Conservation (phyloP, 345 rosid species). For the Rhodomyrtus tomentosa region DNA sequence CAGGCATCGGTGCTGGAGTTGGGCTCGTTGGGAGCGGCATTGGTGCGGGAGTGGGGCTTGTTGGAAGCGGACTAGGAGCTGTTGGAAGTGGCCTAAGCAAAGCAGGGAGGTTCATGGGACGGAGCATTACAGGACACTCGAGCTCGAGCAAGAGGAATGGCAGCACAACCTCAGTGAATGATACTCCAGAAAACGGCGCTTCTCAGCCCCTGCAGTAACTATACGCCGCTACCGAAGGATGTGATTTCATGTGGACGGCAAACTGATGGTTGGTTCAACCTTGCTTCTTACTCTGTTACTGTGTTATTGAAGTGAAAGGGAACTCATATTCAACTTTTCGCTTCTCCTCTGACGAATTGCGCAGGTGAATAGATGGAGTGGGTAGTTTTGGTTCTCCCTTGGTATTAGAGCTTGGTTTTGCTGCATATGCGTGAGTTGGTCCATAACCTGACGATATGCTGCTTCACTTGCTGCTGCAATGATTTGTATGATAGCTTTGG, state of each 20-base stretch:
- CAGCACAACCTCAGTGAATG: constrained; percentile 52
- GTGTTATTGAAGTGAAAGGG: background rate
- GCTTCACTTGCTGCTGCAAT: background rate
- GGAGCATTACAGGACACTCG: constrained; percentile 63
- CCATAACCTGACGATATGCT: background rate
- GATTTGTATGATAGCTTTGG: background rate
- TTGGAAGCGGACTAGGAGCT: constrained; percentile 57
- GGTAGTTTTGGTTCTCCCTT: background rate
- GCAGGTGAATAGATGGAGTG: background rate
- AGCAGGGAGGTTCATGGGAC: constrained; percentile 81
- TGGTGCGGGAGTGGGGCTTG: constrained; percentile 23
- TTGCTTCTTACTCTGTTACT: background rate
- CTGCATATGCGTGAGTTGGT: background rate
- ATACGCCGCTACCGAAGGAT: background rate
- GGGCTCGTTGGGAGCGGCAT: constrained; percentile 42
- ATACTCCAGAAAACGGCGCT: constrained; percentile 41
- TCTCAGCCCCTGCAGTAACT: background rate
- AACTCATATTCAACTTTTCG: background rate
- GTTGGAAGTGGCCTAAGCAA: constrained; percentile 73
- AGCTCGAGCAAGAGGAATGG: constrained; percentile 38
- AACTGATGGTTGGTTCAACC: background rate
- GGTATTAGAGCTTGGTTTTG: background rate
- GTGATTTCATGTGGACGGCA: background rate
- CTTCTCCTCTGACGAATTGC: background rate
- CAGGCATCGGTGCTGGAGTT: constrained; percentile 65